Evolutionary conservation across 129 eudicot species (phyloP), one percentile per base, ranked within the genome.

Genomic region (Flaveria brownii): DNA sequence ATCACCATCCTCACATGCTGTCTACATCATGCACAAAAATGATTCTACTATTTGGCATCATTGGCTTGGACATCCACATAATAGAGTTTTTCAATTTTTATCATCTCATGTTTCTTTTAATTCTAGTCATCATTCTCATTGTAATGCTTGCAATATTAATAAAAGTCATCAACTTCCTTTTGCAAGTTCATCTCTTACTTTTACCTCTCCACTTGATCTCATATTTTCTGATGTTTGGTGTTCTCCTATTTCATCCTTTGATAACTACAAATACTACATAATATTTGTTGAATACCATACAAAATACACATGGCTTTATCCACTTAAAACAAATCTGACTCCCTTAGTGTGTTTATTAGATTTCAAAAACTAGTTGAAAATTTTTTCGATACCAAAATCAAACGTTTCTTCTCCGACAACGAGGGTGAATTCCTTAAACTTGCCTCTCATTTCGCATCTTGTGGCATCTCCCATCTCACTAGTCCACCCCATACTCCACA

Each of bases 301-400:
- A 4, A 41, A 41, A 2, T 46, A 46, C 9, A 46, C 51, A 46
- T 65, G 70, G 70, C 70, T n/a, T n/a, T 65, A 65, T 9, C 70
- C 70, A 36, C 70, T 65, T 23, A 65, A 65, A 65, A 65, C 16
- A 65, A 65, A 16, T 65, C 25, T 5, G 49, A 65, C n/a, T 65
- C 70, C 10, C 33, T 65, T 22, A 65, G 15, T 14, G 23, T 36
- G 4, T 36, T 65, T 14, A 30, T 71, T 51, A 6, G 42, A 46
- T 71, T 49, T 14, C 75, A 71, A 71, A 45, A 22, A 22, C 56
- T 69, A 11, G 55, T 69, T 69, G 74, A 69, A 41, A 41, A 46
- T 15, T 69, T 14, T 69, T 71, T 50, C 60, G 50, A 50, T 45
- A 50, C 61, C 6, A 45, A 20, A 45, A 46, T 52, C 30, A 71